These are phyloP conservation scores for Penicillium brasilianum DNA, from an alignment of 2,329 filamentous ascomycete species.

Conservation along the genomic window DNA sequence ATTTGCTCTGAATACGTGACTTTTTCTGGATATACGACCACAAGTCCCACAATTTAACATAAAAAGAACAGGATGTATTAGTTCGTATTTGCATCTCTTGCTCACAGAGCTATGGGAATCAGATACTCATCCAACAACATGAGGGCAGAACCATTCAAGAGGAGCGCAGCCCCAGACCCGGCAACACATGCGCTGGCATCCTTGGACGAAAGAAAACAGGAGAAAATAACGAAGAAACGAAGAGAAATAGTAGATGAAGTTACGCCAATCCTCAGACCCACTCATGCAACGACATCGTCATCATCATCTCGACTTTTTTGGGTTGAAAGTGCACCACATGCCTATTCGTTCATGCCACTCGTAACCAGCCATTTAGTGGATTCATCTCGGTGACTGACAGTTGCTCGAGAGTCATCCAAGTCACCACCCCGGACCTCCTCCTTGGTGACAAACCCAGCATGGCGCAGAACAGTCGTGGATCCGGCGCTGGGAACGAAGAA, in stretches of 20 bases:
- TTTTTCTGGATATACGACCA: not conserved
- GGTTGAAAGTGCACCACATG: conserved; percentile 16
- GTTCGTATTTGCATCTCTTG: conserved; percentile 31
- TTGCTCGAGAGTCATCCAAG: conserved; percentile 17
- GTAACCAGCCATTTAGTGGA: not conserved
- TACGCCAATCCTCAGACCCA: conserved; percentile 17
- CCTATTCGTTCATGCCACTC: conserved; percentile 12
- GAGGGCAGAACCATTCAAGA: conserved; percentile 12
- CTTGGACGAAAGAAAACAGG: not conserved
- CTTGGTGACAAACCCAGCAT: conserved; percentile 7
- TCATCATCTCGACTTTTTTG: conserved; percentile 16
- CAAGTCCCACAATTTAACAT: not conserved
- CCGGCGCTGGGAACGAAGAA: conserved; percentile 20
- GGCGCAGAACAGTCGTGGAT: conserved; percentile 20
- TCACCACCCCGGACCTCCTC: conserved; percentile 2
- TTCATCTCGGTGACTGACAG: conserved; percentile 2
- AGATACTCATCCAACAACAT: conserved; percentile 23
- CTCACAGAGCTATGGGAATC: conserved; percentile 21
- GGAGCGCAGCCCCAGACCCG: conserved; percentile 11
- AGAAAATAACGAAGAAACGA: not conserved
- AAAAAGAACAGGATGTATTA: conserved; percentile 20
- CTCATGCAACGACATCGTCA: not conserved
- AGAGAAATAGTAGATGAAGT: not conserved
- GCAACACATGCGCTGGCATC: conserved; percentile 1
- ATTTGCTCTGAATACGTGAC: not conserved